Evolutionary conservation across 75 land plant genomes (phyloP), one percentile per base, ranked within the genome.

Genomic region (Adiantum capillusveneris): DNA sequence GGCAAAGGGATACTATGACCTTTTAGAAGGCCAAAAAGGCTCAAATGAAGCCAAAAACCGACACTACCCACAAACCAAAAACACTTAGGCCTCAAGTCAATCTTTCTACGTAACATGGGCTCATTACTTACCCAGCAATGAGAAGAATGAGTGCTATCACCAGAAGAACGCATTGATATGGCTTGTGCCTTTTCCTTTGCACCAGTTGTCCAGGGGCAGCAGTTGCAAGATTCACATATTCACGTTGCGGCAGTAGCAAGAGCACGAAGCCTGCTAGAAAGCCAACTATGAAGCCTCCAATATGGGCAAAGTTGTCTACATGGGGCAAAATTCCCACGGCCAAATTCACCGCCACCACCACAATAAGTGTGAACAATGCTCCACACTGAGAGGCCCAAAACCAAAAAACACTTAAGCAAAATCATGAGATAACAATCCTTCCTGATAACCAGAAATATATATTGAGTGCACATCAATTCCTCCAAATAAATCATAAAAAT

Each of bases 231-330:
- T 76, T 74, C 11, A 67, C 16, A 82, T 82, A 84, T 25, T 67
- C 72, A 75, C 68, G 73, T 26, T 79, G 90, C 31, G 91, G 93
- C 25, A 71, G 79, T 21, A 81, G 24, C n/a, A 87, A 52, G 46
- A 90, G 50, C 61, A 84, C 52, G 55, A 81, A 83, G 14, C 96
- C 93, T 1, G 88, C 77, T 25, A 90, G 68, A 43, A 84, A 79
- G 6, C 96, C 96, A 3, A 75, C 29, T 25, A 84, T 41, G 54
- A 81, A 84, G 30, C 94, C 96, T 60, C 96, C 96, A 50, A 90
- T 71, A 59, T 90, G 92, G 9, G 92, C 90, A 62, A 82, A 85
- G 49, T 88, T 85, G 68, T 88, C 90, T 44, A 88, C 90, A 37
- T 71, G 81, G 6, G 96, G 96, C 30, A 90, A 48, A 12, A 75